Evolutionary conservation across 2,329 filamentous ascomycete genomes (phyloP).

Genomic region (Paramyrothecium sp.): DNA sequence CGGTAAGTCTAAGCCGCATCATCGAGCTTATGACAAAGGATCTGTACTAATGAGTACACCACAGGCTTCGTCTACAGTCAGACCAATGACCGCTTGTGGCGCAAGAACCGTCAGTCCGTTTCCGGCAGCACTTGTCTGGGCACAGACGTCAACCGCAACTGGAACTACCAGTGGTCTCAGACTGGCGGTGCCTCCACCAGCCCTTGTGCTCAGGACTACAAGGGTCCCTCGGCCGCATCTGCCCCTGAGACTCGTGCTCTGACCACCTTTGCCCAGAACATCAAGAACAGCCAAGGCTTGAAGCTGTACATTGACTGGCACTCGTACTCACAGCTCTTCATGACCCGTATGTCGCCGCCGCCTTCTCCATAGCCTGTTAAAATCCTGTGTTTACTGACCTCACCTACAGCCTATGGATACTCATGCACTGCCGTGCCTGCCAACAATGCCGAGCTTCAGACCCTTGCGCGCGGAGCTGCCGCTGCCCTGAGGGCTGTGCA

Average conservation of each 20-base stretch:
- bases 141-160: conserved; percentile 57
- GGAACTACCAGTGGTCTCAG: conserved; percentile 50
- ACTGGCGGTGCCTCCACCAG: conserved; percentile 46
- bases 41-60: not conserved
- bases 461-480: conserved; percentile 43
- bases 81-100: conserved; percentile 54
- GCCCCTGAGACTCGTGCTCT: conserved; percentile 50
- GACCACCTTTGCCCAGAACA: conserved; percentile 26
- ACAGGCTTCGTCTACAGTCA: conserved; percentile 57
- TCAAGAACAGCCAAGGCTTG: conserved; percentile 41
- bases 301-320: conserved; percentile 64
- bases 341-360: conserved; percentile 58
- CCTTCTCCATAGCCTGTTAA: not conserved
- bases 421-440: conserved; percentile 45
- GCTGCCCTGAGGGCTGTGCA: conserved; percentile 45
- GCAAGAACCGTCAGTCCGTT: conserved; percentile 51
- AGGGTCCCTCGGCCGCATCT: conserved; percentile 38
- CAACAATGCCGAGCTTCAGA: conserved; percentile 44
- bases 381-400: conserved; percentile 19
- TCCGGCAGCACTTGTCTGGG: conserved; percentile 41
- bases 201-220: conserved; percentile 49
- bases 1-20: conserved; percentile 29
- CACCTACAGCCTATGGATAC: conserved; percentile 54
- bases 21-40: not conserved
- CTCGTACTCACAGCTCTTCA: conserved; percentile 59